These are phyloP conservation scores for Colletotrichum echinochloae DNA, from an alignment of 2,329 filamentous ascomycete genomes.

Conservation along the genomic window DNA sequence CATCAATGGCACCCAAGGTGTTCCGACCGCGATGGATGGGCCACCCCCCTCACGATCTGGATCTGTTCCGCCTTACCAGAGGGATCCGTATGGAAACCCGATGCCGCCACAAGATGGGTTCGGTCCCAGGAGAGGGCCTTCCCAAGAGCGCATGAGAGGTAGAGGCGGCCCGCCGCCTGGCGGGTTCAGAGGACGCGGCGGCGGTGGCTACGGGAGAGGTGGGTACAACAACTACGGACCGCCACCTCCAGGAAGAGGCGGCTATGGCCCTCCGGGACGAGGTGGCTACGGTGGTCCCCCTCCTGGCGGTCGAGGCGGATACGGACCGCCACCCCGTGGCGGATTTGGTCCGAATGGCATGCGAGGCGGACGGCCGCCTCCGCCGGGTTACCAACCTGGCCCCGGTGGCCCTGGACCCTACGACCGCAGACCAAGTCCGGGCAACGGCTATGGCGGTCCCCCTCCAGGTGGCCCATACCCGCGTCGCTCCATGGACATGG, in stretches of 20 bases:
- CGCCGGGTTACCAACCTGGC: slow-evolving; percentile 57
- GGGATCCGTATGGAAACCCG: slow-evolving; percentile 75
- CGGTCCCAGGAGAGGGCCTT: slow-evolving; percentile 60
- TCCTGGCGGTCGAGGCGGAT: slow-evolving; percentile 56
- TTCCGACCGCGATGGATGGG: slow-evolving; percentile 53
- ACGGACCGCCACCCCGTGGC: slow-evolving; percentile 57
- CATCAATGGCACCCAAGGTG: slow-evolving; percentile 66
- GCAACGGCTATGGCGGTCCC: slow-evolving; percentile 49
- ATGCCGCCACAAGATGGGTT: slow-evolving; percentile 59
- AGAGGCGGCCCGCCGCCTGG: slow-evolving; percentile 58
- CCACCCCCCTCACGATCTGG: slow-evolving; percentile 53
- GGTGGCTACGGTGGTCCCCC: slow-evolving; percentile 50
- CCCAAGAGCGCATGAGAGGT: slow-evolving; percentile 63
- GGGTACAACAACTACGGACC: slow-evolving; percentile 51
- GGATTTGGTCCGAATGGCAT: slow-evolving; percentile 49
- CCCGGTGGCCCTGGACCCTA: slow-evolving; percentile 47
- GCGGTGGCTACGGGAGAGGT: slow-evolving; percentile 56
- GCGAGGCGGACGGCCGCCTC: slow-evolving; percentile 55
- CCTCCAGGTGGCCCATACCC: slow-evolving; percentile 49
- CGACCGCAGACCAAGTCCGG: slow-evolving; percentile 53
- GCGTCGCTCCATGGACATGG: slow-evolving; percentile 50
- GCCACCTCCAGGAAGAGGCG: slow-evolving; percentile 54
- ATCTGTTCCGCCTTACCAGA: slow-evolving; percentile 52
- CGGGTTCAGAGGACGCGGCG: slow-evolving; percentile 59
- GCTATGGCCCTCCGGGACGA: slow-evolving; percentile 56